Conservation (phyloP, 1,284 basidiomycete species). For the Agroathelia rolfsii region DNA sequence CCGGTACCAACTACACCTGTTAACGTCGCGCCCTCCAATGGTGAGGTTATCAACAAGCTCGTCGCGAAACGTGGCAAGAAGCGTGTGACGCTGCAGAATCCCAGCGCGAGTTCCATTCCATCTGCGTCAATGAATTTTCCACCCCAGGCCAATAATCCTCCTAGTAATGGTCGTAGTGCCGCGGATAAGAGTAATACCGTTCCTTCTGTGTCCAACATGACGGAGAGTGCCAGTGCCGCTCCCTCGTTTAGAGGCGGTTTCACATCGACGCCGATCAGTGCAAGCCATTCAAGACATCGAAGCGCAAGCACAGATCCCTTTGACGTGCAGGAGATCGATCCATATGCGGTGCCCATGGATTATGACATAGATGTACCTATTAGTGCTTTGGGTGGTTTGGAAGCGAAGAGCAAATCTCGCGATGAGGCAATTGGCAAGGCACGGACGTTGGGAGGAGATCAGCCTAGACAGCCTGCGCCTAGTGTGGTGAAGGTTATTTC, state of each 20-base stretch:
- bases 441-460: slow-evolving; percentile 66
- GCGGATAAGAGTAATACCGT: no score
- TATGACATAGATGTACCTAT: slow-evolving; percentile 47
- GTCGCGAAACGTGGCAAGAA: slow-evolving; percentile 71
- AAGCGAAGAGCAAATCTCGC: slow-evolving; percentile 17
- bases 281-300: slow-evolving; percentile 6
- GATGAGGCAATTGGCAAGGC: slow-evolving; percentile 33
- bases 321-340: no score
- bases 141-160: slow-evolving; percentile 3
- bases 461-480: slow-evolving; percentile 36
- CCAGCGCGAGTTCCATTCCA: slow-evolving; percentile 21
- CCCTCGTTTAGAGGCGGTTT: no score
- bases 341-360: slow-evolving; percentile 18
- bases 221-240: no score
- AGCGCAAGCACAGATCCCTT: no score
- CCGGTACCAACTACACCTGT: slow-evolving; percentile 14
- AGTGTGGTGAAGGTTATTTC: slow-evolving; percentile 41
- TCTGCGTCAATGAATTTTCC: slow-evolving; percentile 25
- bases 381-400: slow-evolving; percentile 31
- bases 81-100: slow-evolving; percentile 45
- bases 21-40: slow-evolving; percentile 32
- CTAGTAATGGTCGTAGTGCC: no score
- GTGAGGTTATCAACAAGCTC: slow-evolving; percentile 59
- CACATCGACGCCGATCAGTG: slow-evolving; percentile 6
- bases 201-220: no score